A percentile compares a stretch with the other conserved stretches of the same genome.
Conservation (phyloP, 2,329 filamentous ascomycete genomes). For the Alternaria sp. region DNA sequence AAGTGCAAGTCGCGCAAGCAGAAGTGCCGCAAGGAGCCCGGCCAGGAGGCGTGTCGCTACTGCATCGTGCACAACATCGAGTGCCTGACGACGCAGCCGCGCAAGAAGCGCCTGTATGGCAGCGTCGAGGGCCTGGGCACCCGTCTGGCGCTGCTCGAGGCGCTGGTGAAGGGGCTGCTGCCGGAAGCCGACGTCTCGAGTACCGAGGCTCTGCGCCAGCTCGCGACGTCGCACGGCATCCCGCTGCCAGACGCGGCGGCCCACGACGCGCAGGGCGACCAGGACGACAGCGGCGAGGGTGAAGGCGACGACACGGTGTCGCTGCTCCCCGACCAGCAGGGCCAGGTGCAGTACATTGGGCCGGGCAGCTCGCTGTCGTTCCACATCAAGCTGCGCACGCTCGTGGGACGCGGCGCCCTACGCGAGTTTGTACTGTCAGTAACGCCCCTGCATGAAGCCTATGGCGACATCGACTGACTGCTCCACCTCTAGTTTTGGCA, state of each 20-base stretch:
- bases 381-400: conserved; percentile 49
- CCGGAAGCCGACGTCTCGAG: conserved; percentile 53
- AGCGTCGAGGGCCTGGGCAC: conserved; percentile 52
- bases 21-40: conserved; percentile 52
- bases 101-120: conserved; percentile 54
- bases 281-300: conserved; percentile 21
- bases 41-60: conserved; percentile 51
- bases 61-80: conserved; percentile 51
- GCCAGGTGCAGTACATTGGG: conserved; percentile 54
- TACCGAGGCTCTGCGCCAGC: conserved; percentile 49
- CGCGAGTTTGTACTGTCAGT: conserved; percentile 45
- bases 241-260: conserved; percentile 41
- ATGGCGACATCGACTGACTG: background rate
- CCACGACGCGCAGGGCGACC: conserved; percentile 22
- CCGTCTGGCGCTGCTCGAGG: conserved; percentile 51
- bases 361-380: conserved; percentile 52
- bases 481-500: conserved; percentile 39
- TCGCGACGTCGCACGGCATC: conserved; percentile 50
- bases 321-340: conserved; percentile 52
- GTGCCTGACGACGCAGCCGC: conserved; percentile 53
- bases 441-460: background rate
- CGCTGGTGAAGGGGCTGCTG: conserved; percentile 53
- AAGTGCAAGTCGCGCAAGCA: conserved; percentile 57
- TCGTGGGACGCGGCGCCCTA: conserved; percentile 43
- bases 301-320: conserved; percentile 46